Evolutionary conservation across 768 basidiomycete species (phyloP).

Genomic region (Auriculariales sp.): DNA sequence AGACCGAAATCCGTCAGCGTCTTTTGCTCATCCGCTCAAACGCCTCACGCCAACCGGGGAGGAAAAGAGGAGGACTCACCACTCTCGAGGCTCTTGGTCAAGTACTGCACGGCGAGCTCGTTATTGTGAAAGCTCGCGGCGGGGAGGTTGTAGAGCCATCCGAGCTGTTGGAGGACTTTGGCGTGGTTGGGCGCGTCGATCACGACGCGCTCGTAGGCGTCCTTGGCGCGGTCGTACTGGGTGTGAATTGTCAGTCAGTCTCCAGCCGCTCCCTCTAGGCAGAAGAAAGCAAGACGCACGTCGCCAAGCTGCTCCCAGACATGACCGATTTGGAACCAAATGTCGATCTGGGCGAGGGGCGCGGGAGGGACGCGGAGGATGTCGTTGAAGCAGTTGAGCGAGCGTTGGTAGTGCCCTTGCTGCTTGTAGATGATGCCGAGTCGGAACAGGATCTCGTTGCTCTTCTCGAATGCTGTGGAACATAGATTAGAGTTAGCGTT

Average conservation of each 20-base stretch:
- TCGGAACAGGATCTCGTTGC: constrained; percentile 95
- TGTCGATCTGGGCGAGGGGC: constrained; percentile 91
- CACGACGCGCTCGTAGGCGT: constrained; percentile 92
- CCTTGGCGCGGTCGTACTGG: constrained; percentile 79
- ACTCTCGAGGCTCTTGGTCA: constrained; percentile 90
- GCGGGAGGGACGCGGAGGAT: constrained; percentile 92
- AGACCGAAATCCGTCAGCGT: no score
- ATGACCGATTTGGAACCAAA: constrained; percentile 99
- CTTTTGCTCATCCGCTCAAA: no score
- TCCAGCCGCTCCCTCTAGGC: not conserved
- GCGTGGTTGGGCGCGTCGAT: constrained; percentile 87
- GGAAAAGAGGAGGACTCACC: constrained; percentile 34
- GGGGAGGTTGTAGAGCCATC: constrained; percentile 95
- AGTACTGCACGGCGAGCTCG: constrained; percentile 82
- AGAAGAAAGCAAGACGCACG: constrained; percentile 29
- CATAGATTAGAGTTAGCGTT: not conserved
- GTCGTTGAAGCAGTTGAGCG: constrained; percentile 85
- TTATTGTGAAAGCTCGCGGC: constrained; percentile 92
- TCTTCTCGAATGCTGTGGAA: constrained; percentile 84
- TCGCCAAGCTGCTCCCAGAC: constrained; percentile 97
- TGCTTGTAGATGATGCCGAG: constrained; percentile 99
- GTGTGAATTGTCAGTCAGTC: not conserved
- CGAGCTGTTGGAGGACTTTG: constrained; percentile 94
- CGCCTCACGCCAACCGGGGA: no score
- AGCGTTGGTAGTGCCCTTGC: constrained; percentile 84